Evolutionary conservation across 2,329 filamentous ascomycete species (phyloP).

Genomic region (Colletotrichum sp.): DNA sequence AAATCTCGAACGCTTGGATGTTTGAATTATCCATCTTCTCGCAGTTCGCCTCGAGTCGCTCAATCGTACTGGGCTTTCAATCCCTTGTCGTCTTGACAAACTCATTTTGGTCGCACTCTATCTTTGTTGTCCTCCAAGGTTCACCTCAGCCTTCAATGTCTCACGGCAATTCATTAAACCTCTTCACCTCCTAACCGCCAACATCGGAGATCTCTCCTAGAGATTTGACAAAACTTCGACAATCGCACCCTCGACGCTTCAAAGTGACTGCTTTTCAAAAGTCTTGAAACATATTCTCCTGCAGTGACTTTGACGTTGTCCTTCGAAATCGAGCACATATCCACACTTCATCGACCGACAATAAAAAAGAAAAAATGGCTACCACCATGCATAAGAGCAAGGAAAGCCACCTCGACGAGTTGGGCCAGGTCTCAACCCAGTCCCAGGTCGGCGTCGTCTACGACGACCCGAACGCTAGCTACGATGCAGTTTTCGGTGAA

Average conservation of each 20-base stretch:
- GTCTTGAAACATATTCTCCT: neutral
- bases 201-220: neutral
- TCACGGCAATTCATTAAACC: neutral
- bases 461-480: conserved; percentile 1
- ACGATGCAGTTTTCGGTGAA: conserved; percentile 36
- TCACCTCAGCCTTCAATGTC: neutral
- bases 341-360: neutral
- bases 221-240: neutral
- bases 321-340: neutral
- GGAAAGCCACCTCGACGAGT: conserved; percentile 2
- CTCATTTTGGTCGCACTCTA: neutral
- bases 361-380: neutral
- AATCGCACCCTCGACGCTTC: neutral
- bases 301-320: neutral
- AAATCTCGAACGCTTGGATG: neutral
- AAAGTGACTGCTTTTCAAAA: neutral
- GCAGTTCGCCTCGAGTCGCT: neutral
- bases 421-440: neutral
- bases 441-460: conserved; percentile 10
- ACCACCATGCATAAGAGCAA: neutral
- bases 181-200: neutral
- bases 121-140: neutral
- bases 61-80: neutral
- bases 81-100: neutral
- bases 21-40: neutral